phyloP scores from a whole-genome alignment of 2,329 filamentous ascomycete genomes.

The Niveomyces coronatus region DNA sequence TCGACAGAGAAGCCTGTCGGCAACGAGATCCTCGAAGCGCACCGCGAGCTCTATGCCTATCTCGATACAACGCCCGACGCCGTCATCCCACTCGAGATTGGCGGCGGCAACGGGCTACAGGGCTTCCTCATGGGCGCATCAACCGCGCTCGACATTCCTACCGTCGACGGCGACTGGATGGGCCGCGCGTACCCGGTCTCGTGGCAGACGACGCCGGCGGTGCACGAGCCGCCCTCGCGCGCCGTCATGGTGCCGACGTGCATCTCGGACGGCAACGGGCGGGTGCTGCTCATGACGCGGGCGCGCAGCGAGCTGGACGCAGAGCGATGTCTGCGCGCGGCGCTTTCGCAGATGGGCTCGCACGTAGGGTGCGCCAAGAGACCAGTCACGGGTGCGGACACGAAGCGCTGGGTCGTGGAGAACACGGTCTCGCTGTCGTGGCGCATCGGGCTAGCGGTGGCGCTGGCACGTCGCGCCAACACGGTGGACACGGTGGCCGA shows the following conservation, averaged over 20 bases:
- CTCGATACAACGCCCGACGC: slow-evolving; percentile 36
- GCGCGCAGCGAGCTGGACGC: slow-evolving; percentile 35
- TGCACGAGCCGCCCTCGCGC: slow-evolving; percentile 36
- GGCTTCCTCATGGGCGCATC: slow-evolving; percentile 46
- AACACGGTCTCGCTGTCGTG: slow-evolving; percentile 44
- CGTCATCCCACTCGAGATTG: slow-evolving; percentile 54
- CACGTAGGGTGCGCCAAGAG: slow-evolving; percentile 38
- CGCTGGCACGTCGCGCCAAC: slow-evolving; percentile 36
- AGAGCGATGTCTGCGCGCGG: slow-evolving; percentile 40
- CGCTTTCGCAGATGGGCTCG: slow-evolving; percentile 45
- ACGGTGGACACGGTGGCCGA: slow-evolving; percentile 44
- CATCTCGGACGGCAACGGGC: slow-evolving; percentile 42
- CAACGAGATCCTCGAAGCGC: slow-evolving; percentile 43
- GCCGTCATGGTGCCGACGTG: slow-evolving; percentile 35
- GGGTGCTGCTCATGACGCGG: slow-evolving; percentile 38
- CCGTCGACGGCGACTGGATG: slow-evolving; percentile 48
- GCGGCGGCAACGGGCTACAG: slow-evolving; percentile 54
- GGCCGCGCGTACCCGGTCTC: slow-evolving; percentile 43
- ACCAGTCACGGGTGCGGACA: slow-evolving; percentile 38
- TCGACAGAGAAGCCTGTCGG: slow-evolving; percentile 49
- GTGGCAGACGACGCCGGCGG: slow-evolving; percentile 45
- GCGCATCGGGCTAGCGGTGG: slow-evolving; percentile 51
- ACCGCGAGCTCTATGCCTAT: slow-evolving; percentile 42
- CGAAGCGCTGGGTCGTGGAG: slow-evolving; percentile 39
- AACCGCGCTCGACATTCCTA: slow-evolving; percentile 38